phyloP scores from a whole-genome alignment of 768 basidiomycete genomes.

The Podaxis carcinomalis region DNA sequence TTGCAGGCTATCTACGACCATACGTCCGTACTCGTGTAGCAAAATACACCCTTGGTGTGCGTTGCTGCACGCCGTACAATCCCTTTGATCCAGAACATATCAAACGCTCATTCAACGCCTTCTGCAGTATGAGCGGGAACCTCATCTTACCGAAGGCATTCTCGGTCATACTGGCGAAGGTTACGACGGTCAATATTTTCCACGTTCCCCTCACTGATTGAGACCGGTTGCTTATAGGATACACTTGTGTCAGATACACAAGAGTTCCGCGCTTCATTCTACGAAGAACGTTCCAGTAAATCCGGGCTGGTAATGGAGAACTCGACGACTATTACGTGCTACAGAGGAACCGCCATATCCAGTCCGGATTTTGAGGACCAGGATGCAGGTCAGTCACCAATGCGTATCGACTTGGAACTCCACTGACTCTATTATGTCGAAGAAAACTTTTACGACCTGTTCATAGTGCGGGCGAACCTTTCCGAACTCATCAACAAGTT shows the following conservation, averaged over 20 bases:
- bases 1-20: slow-evolving; percentile 24
- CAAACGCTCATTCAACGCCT: slow-evolving; percentile 10
- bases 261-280: slow-evolving; percentile 17
- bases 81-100: slow-evolving; percentile 18
- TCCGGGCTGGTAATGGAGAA: not conserved
- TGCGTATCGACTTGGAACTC: slow-evolving; percentile 7
- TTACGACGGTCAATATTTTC: not conserved
- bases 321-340: slow-evolving; percentile 17
- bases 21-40: slow-evolving; percentile 23
- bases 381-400: slow-evolving; percentile 15
- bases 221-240: slow-evolving; percentile 13
- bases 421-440: not conserved
- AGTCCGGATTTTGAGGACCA: slow-evolving; percentile 20
- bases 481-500: slow-evolving; percentile 10
- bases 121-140: slow-evolving; percentile 2
- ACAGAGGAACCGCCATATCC: slow-evolving; percentile 13
- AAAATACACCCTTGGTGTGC: slow-evolving; percentile 21
- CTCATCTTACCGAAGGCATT: slow-evolving; percentile 9
- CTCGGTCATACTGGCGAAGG: slow-evolving; percentile 12
- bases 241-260: slow-evolving; percentile 20
- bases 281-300: slow-evolving; percentile 2
- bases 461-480: not conserved
- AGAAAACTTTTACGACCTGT: slow-evolving; percentile 13
- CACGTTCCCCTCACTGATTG: not conserved
- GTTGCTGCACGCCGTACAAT: slow-evolving; percentile 17